phyloP scores from a whole-genome alignment of 2,329 filamentous ascomycete genomes.

The Penicillium sp. region DNA sequence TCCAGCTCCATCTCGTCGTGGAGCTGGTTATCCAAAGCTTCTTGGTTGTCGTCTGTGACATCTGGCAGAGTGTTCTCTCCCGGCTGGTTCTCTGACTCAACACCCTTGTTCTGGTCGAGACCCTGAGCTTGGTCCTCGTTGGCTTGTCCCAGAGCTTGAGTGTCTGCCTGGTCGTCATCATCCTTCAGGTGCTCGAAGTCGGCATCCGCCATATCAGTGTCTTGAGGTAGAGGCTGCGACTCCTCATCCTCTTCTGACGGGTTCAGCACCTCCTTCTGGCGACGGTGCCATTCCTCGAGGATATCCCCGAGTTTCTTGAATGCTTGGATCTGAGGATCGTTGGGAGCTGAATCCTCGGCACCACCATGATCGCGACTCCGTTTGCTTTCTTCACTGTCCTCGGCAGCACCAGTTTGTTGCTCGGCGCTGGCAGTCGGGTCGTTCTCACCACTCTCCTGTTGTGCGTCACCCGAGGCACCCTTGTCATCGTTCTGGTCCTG shows the following conservation, averaged over 20 bases:
- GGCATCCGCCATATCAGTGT: slow-evolving; percentile 71
- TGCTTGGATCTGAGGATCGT: slow-evolving; percentile 59
- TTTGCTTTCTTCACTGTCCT: slow-evolving; percentile 41
- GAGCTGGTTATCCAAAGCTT: slow-evolving; percentile 46
- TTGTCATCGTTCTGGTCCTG: slow-evolving; percentile 44
- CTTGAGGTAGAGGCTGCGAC: slow-evolving; percentile 53
- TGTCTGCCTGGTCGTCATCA: slow-evolving; percentile 76
- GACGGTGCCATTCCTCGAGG: slow-evolving; percentile 87
- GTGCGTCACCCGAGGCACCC: slow-evolving; percentile 47
- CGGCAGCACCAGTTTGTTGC: slow-evolving; percentile 42
- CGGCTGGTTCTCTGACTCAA: slow-evolving; percentile 63
- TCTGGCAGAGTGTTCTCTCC: slow-evolving; percentile 60
- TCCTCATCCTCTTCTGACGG: slow-evolving; percentile 54
- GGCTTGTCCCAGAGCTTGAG: slow-evolving; percentile 86
- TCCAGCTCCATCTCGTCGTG: slow-evolving; percentile 47
- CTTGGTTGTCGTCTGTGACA: slow-evolving; percentile 39
- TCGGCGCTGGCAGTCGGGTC: slow-evolving; percentile 49
- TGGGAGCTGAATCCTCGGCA: slow-evolving; percentile 32
- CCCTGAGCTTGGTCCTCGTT: slow-evolving; percentile 82
- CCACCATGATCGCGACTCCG: slow-evolving; percentile 38
- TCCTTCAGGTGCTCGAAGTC: slow-evolving; percentile 93
- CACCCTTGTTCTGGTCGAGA: slow-evolving; percentile 83
- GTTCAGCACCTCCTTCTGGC: slow-evolving; percentile 76
- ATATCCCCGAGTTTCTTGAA: slow-evolving; percentile 95
- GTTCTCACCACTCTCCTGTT: slow-evolving; percentile 43